These are phyloP conservation scores for Emericellopsis cladophorae DNA, from an alignment of 2,329 filamentous ascomycete species.

Conservation along the genomic window DNA sequence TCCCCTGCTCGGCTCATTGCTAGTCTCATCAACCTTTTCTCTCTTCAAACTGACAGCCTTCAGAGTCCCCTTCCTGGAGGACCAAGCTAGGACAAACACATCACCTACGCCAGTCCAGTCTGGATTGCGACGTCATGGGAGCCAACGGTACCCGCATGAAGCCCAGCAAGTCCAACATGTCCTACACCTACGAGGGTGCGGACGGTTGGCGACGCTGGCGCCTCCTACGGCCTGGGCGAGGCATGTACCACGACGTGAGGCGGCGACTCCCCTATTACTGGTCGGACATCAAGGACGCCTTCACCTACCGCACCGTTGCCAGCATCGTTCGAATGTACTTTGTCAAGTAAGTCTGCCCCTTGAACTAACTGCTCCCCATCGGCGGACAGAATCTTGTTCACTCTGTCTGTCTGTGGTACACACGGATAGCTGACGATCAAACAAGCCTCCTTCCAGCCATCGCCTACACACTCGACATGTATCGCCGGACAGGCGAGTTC, in stretches of 20 bases:
- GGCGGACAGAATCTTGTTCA: not conserved
- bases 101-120: too few relatives aligned
- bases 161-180: constrained; percentile 1
- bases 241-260: constrained; percentile 41
- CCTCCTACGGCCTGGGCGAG: constrained; percentile 28
- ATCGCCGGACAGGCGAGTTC: constrained; percentile 37
- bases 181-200: constrained; percentile 19
- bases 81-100: too few relatives aligned
- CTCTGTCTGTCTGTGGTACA: too few relatives aligned
- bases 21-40: too few relatives aligned
- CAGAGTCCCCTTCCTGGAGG: too few relatives aligned
- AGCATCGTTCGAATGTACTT: constrained; percentile 46
- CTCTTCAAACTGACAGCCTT: too few relatives aligned
- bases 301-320: constrained; percentile 39
- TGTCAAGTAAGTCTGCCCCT: constrained; percentile 15
- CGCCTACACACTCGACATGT: constrained; percentile 46
- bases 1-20: too few relatives aligned
- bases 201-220: constrained; percentile 26
- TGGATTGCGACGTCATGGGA: too few relatives aligned
- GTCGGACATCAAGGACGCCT: constrained; percentile 41
- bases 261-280: constrained; percentile 40
- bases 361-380: too few relatives aligned
- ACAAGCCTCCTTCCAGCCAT: constrained; percentile 39
- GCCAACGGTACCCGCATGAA: not conserved
- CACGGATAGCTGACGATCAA: not conserved